A percentile compares a stretch with the other conserved stretches of the same genome.
Conservation (phyloP, 495 filamentous ascomycete species). For the Hamigera avellanea region DNA sequence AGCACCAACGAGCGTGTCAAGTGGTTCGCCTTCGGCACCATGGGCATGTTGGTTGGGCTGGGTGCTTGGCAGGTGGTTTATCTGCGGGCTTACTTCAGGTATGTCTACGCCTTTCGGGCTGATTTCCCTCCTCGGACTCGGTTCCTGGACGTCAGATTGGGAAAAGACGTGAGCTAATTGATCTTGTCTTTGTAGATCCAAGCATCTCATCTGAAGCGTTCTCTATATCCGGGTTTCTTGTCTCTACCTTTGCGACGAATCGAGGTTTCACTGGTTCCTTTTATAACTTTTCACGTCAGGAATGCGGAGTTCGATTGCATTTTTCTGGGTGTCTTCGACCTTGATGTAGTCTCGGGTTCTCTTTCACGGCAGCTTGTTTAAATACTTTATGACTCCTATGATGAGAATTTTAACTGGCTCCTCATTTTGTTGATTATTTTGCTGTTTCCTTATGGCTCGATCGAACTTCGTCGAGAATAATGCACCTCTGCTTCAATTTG, state of each 20-base stretch:
- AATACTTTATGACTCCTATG: conserved; percentile 29
- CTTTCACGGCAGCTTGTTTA: conserved; percentile 21
- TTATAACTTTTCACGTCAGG: conserved; percentile 6
- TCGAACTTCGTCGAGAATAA: too few relatives aligned
- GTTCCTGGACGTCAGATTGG: conserved; percentile 1
- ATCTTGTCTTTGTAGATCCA: conserved; percentile 40
- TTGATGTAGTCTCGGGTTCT: conserved; percentile 16
- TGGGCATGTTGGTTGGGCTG: conserved; percentile 80
- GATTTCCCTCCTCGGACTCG: background rate
- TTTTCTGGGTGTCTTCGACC: conserved; percentile 12
- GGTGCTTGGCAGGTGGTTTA: conserved; percentile 98
- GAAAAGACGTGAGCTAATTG: background rate
- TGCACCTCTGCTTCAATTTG: too few relatives aligned
- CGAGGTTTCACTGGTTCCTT: conserved; percentile 7
- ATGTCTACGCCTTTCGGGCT: conserved; percentile 9
- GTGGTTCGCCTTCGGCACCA: conserved; percentile 94
- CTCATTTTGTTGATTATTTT: too few relatives aligned
- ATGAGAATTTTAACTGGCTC: conserved; percentile 13
- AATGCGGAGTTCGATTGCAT: conserved; percentile 21
- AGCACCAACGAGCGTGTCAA: conserved; percentile 98
- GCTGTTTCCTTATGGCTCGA: too few relatives aligned
- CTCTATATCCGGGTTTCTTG: background rate
- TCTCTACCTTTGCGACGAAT: background rate
- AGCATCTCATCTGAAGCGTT: conserved; percentile 64
- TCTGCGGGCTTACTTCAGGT: conserved; percentile 93